Evolutionary conservation across 73 alveolate species (phyloP), one percentile per base, ranked within the genome.

Genomic region (Chromera velia): DNA sequence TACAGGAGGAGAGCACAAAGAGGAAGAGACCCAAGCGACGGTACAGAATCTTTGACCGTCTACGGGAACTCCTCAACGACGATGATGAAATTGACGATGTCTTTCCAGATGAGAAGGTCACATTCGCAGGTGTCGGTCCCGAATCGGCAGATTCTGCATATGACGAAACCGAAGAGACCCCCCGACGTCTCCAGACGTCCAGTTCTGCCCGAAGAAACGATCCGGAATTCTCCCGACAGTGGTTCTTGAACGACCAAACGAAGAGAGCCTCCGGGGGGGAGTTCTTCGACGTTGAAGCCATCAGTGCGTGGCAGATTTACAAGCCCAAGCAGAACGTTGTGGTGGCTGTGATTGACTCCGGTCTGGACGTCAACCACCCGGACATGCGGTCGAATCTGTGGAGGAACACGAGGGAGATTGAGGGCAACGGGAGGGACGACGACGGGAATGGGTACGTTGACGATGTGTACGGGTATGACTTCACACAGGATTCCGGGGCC

Each of bases 391-490:
- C 4, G 73, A 64, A 64, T 19, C 32, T 64, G 18, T 64, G 73
- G 73, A 27, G 33, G 32, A 64, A 64, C 18, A 30, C 32, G 17
- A 9, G 33, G 6, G 73, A 64, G 33, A 64, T 64, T 30, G 29
- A 7, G 17, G 18, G 18, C 32, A 64, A 64, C 33, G 73, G 73
- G 33, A 64, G 32, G 32, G 73, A 64, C 17, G 73, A 64, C 33
- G 73, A 64, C 73, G 33, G 73, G 73, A 64, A 64, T 19, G 73
- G 73, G 18, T 64, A 64, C 18, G 18, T 64, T 19, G 73, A 64
- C 33, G 73, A 64, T 17, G 33, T 64, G 40, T 64, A 64, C 18
- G 73, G 73, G 19, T 64, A 64, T 19, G 73, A 64, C 73, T 64
- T 64, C 33, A 9, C 9, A 7, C 27, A 64, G 18, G 33, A 64